Percentiles rank a stretch among this genome's conserved stretches.
phyloP scores from a whole-genome alignment of 192 early-diverging fungal genomes.

The Coemansia sp. region DNA sequence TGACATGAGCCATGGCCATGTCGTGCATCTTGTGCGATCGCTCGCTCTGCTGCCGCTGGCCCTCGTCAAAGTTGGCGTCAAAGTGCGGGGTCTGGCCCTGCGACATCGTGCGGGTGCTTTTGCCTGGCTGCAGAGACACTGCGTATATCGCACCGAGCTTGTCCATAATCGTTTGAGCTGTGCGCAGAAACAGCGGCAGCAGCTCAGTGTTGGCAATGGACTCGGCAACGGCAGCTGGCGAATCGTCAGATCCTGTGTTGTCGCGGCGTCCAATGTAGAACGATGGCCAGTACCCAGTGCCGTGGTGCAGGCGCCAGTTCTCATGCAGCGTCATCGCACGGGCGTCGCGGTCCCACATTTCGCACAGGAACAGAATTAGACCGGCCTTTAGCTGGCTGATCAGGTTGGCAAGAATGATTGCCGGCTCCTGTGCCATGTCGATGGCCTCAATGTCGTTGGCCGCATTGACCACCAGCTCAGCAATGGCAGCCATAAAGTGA shows the following conservation, averaged over 20 bases:
- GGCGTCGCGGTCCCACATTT: constrained; percentile 73
- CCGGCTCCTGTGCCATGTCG: constrained; percentile 71
- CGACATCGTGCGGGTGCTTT: constrained; percentile 34
- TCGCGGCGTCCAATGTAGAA: constrained; percentile 41
- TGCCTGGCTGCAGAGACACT: constrained; percentile 42
- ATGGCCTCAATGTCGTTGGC: constrained; percentile 77
- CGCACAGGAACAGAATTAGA: constrained; percentile 74
- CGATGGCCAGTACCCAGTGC: constrained; percentile 50
- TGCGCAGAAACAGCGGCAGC: constrained; percentile 48
- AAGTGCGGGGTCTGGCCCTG: constrained; percentile 51
- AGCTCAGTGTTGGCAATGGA: constrained; percentile 52
- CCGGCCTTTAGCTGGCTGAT: constrained; percentile 73
- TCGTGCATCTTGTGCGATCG: constrained; percentile 57
- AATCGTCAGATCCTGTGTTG: constrained; percentile 22
- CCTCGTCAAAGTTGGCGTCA: constrained; percentile 44
- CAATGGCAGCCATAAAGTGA: constrained; percentile 74
- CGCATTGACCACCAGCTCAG: constrained; percentile 72
- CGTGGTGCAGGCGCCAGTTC: constrained; percentile 44
- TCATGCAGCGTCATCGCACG: constrained; percentile 51
- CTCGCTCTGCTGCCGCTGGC: constrained; percentile 50
- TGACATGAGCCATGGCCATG: constrained; percentile 48
- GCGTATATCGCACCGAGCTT: constrained; percentile 48
- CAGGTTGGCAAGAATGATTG: constrained; percentile 65
- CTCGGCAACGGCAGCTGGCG: constrained; percentile 29
- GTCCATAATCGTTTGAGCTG: constrained; percentile 33